Conservation (phyloP, 192 early-diverging fungal genomes). For the Backusella mclennaniae region DNA sequence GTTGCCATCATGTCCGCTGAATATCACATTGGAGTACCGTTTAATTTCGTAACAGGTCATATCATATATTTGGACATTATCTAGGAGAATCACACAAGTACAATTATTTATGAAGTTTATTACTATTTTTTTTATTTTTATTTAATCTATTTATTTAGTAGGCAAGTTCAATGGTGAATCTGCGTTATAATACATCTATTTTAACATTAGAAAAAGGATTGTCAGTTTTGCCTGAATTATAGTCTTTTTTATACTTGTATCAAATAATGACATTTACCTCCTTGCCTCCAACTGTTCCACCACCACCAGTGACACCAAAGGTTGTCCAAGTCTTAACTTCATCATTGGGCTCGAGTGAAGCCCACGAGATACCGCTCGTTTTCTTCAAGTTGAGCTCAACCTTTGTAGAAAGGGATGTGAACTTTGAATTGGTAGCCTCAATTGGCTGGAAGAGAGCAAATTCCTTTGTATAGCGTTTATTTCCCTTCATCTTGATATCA, state of each 20-base stretch:
- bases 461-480: slow-evolving; percentile 66
- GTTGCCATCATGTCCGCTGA: too few species aligned
- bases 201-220: not conserved
- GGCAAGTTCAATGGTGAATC: slow-evolving; percentile 18
- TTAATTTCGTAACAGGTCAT: too few species aligned
- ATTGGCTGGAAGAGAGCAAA: slow-evolving; percentile 75
- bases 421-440: slow-evolving; percentile 61
- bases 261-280: slow-evolving; percentile 35
- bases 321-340: slow-evolving; percentile 77
- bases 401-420: slow-evolving; percentile 73
- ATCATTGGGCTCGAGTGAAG: slow-evolving; percentile 66
- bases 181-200: slow-evolving; percentile 18
- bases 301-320: slow-evolving; percentile 75
- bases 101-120: not conserved
- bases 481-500: slow-evolving; percentile 78
- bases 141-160: slow-evolving; percentile 13
- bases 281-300: slow-evolving; percentile 68
- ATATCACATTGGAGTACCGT: too few species aligned
- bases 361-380: slow-evolving; percentile 82
- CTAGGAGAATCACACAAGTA: not conserved
- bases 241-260: not conserved
- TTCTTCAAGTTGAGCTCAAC: slow-evolving; percentile 79
- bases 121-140: not conserved
- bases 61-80: not conserved
- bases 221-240: not conserved